Conservation (phyloP, 1,284 basidiomycete species). For the Cutaneotrichosporon cutaneum region DNA sequence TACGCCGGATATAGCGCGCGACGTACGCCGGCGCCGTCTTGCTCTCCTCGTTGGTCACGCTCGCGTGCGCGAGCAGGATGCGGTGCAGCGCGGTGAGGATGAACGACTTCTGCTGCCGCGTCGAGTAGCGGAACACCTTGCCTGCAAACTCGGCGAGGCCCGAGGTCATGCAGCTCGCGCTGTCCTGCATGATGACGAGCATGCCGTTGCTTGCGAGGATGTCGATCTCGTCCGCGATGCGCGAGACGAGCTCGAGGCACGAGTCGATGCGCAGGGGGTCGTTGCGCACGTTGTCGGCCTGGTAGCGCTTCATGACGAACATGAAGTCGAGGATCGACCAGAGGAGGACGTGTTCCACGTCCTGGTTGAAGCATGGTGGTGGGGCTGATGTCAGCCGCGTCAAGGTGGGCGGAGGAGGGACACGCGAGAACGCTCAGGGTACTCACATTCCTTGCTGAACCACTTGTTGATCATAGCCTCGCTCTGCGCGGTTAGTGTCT, state of each 20-base stretch:
- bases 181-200: constrained; percentile 43
- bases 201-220: constrained; percentile 31
- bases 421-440: too few relatives aligned
- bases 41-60: constrained; percentile 23
- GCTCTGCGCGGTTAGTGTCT: constrained; percentile 30
- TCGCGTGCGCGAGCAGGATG: constrained; percentile 23
- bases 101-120: constrained; percentile 20
- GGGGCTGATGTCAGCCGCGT: constrained; percentile 14
- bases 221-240: constrained; percentile 38
- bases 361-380: constrained; percentile 32
- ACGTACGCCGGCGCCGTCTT: constrained; percentile 28
- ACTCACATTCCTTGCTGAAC: constrained; percentile 34
- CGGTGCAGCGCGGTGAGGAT: constrained; percentile 26
- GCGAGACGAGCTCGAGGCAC: constrained; percentile 30
- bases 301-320: constrained; percentile 37
- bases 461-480: constrained; percentile 34
- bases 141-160: constrained; percentile 32
- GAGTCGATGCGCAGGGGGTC: constrained; percentile 31
- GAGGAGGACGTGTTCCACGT: constrained; percentile 35
- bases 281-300: constrained; percentile 25
- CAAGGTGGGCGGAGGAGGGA: neutral
- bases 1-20: constrained; percentile 25
- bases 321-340: constrained; percentile 42
- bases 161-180: constrained; percentile 39
- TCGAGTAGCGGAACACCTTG: constrained; percentile 35